Percentiles rank a stretch among this genome's conserved stretches.
phyloP scores from a whole-genome alignment of 192 early-diverging fungal species.

The Podila clonocystis region DNA sequence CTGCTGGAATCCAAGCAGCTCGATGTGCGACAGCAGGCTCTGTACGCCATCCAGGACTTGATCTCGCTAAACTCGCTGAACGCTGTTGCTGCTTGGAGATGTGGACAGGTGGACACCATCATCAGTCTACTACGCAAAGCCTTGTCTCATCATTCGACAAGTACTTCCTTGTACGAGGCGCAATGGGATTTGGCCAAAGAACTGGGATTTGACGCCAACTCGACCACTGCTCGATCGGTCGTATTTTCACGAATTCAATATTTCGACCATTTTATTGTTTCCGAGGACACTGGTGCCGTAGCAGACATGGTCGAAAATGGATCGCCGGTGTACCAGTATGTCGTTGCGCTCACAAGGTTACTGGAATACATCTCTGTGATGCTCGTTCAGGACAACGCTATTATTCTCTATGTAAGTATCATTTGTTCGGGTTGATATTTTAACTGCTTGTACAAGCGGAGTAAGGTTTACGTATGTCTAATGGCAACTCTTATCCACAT shows the following conservation, averaged over 20 bases:
- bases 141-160: slow-evolving; percentile 4
- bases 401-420: slow-evolving; percentile 47
- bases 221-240: slow-evolving; percentile 13
- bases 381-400: slow-evolving; percentile 45
- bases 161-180: slow-evolving; percentile 10
- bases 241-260: slow-evolving; percentile 23
- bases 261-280: slow-evolving; percentile 40
- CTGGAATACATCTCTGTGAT: slow-evolving; percentile 51
- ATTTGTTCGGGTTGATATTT: neutral
- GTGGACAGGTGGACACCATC: slow-evolving; percentile 38
- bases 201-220: slow-evolving; percentile 20
- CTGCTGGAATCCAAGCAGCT: slow-evolving; percentile 45
- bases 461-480: neutral
- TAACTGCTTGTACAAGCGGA: too few species aligned
- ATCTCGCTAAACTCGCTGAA: slow-evolving; percentile 46
- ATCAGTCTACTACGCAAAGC: slow-evolving; percentile 24
- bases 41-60: slow-evolving; percentile 52
- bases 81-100: slow-evolving; percentile 51
- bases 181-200: slow-evolving; percentile 29
- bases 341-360: slow-evolving; percentile 38
- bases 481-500: neutral
- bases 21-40: slow-evolving; percentile 49
- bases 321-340: slow-evolving; percentile 50
- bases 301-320: slow-evolving; percentile 37
- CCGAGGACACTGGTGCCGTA: slow-evolving; percentile 39